A percentile compares a stretch with the other conserved stretches of the same genome.
These are phyloP conservation scores for Colletotrichum sansevieriae DNA, from an alignment of 2,329 filamentous ascomycete species.

Conservation along the genomic window DNA sequence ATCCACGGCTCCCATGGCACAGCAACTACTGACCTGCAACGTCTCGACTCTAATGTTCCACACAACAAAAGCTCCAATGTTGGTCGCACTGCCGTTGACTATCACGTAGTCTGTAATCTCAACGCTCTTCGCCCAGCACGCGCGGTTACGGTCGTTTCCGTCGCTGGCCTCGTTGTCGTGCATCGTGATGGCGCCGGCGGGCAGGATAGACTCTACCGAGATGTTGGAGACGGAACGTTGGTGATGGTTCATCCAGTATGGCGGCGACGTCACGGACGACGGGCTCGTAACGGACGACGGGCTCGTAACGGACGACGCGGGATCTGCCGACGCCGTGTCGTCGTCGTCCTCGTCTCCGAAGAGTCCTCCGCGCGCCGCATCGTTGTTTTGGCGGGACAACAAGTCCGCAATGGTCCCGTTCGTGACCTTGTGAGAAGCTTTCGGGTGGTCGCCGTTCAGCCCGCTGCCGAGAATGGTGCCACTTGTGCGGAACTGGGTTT, in stretches of 20 bases:
- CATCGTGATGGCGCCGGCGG: conserved; percentile 68
- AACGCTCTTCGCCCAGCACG: conserved; percentile 76
- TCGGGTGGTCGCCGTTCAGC: conserved; percentile 29
- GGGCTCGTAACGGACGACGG: conserved; percentile 39
- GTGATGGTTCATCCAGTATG: conserved; percentile 59
- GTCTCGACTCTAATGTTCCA: conserved; percentile 94
- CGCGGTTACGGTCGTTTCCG: conserved; percentile 64
- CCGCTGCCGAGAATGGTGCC: conserved; percentile 30
- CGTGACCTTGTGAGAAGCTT: conserved; percentile 19
- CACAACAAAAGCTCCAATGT: conserved; percentile 90
- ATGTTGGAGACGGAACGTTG: conserved; percentile 54
- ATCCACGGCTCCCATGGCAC: conserved; percentile 18
- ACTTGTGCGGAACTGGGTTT: conserved; percentile 36
- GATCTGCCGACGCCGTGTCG: conserved; percentile 29
- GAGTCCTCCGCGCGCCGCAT: conserved; percentile 24
- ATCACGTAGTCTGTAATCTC: conserved; percentile 69
- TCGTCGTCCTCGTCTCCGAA: conserved; percentile 36
- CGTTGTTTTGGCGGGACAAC: conserved; percentile 35
- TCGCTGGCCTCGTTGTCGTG: conserved; percentile 72
- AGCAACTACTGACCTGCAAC: conserved; percentile 72
- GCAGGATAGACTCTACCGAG: conserved; percentile 64
- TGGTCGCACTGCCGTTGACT: conserved; percentile 68
- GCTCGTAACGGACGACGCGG: conserved; percentile 35
- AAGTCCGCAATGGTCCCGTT: conserved; percentile 27
- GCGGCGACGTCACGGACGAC: conserved; percentile 54